These are phyloP conservation scores for Euphorbia schlechtendalii DNA, from an alignment of 441 rosid species.

Conservation along the genomic window DNA sequence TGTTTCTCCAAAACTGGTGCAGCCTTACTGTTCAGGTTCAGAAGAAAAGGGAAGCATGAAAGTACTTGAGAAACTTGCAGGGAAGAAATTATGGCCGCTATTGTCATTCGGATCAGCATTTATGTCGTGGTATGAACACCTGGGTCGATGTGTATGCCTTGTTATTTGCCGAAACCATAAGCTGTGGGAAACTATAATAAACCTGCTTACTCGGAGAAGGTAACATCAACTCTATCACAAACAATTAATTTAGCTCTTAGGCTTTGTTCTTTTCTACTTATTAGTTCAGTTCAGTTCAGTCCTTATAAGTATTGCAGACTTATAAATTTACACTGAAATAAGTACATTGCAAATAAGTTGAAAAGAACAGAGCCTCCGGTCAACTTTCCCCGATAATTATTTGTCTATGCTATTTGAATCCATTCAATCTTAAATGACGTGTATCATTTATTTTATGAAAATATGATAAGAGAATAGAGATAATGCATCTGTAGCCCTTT, in stretches of 20 bases:
- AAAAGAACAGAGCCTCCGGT: too few species aligned
- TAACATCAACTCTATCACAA: conserved; percentile 11
- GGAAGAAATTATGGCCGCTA: conserved; percentile 77
- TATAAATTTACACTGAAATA: too few species aligned
- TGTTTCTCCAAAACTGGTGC: background rate
- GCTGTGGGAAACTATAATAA: conserved; percentile 62
- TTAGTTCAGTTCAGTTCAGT: too few species aligned
- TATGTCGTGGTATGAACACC: conserved; percentile 85
- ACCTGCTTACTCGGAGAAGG: conserved; percentile 53
- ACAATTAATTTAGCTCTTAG: background rate
- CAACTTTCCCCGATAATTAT: too few species aligned
- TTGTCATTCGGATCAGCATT: conserved; percentile 46
- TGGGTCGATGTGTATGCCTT: conserved; percentile 61
- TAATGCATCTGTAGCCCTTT: too few species aligned
- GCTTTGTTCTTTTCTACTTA: too few species aligned
- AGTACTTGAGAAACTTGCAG: conserved; percentile 49
- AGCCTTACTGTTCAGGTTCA: conserved; percentile 51
- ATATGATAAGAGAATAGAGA: too few species aligned
- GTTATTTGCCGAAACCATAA: conserved; percentile 56
- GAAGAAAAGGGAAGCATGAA: conserved; percentile 36
- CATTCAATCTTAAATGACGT: background rate
- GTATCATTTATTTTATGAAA: too few species aligned
- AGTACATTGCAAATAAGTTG: too few species aligned
- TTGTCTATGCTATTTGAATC: too few species aligned
- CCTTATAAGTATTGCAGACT: too few species aligned